Conservation (phyloP, 2,329 filamentous ascomycete genomes). For the Aspergillus sp. region DNA sequence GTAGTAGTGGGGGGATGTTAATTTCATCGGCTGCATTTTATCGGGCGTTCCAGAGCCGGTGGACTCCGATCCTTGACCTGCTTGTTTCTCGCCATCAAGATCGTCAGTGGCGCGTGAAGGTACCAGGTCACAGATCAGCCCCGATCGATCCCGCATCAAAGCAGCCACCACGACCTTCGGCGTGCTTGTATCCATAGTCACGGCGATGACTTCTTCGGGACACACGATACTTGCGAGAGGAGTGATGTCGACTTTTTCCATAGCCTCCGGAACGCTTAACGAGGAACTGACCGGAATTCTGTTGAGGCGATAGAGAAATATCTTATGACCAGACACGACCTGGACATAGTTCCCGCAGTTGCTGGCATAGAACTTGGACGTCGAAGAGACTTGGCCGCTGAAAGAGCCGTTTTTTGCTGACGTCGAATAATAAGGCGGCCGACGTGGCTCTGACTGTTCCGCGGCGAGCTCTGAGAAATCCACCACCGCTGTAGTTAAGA, state of each 20-base stretch:
- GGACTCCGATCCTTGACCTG: too few species aligned
- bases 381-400: slow-evolving; percentile 6
- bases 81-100: not conserved
- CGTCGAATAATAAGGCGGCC: slow-evolving; percentile 4
- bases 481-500: slow-evolving; percentile 40
- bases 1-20: slow-evolving; percentile 43
- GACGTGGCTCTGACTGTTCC: slow-evolving; percentile 11
- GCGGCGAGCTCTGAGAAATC: slow-evolving; percentile 26
- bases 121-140: slow-evolving; percentile 58
- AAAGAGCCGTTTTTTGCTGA: slow-evolving; percentile 24
- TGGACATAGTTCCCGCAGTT: slow-evolving; percentile 59
- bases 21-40: slow-evolving; percentile 28
- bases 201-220: slow-evolving; percentile 56
- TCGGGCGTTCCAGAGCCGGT: too few species aligned
- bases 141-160: slow-evolving; percentile 59
- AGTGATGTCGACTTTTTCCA: slow-evolving; percentile 33
- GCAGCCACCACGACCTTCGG: slow-evolving; percentile 57
- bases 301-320: slow-evolving; percentile 56
- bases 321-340: slow-evolving; percentile 52
- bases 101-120: not conserved
- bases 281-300: slow-evolving; percentile 9
- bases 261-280: not conserved
- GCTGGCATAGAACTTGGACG: slow-evolving; percentile 53
- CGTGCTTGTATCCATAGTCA: slow-evolving; percentile 63
- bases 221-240: slow-evolving; percentile 57